Base-by-base conservation (phyloP, 768 basidiomycete genomes). In the Leucocoprinus birnbaumii region DNA sequence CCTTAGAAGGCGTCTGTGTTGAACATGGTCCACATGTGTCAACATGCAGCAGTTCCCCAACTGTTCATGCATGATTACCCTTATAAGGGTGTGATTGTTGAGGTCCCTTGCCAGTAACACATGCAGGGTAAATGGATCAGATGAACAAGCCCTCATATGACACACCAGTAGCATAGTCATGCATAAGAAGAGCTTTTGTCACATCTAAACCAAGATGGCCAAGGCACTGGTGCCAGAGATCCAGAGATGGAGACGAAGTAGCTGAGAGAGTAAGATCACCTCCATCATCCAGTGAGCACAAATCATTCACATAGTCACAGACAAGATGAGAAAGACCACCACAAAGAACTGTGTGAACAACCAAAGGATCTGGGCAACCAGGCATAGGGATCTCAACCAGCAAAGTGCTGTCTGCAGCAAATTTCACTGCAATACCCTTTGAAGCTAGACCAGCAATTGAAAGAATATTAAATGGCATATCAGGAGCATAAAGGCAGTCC, bases 11-110 rank as follows among this genome's bases (percentile, higher is more conserved):
- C 2, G 66, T 61, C 0, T 13, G 19, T 0, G 55, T 31, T 0
- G 62, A 59, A n/a, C 64, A 68, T 3, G 68, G 69, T 0, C 65
- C 66, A 53, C 64, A 66, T 0, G 50, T 49, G 38, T 69, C 66
- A 16, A 64, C 57, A 19, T 71, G 69, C 0, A 68, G 38, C 1
- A 67, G 56, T 3, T 65, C 63, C 13, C 64, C 58, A 21, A 65
- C 19, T 0, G 48, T 2, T 0, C 25, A 1, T 0, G 66, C 61
- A 11, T 55, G 54, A 37, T 57, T 19, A 11, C 41, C 58, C 10
- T 55, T 37, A 27, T 59, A 46, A 18, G 51, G 2, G 42, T 58
- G 62, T 0, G 62, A 59, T 7, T 24, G 55, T 16, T 59, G 59
- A 31, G 66, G 56, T 41, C 55, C 51, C 38, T 68, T 67, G 1